Conservation (phyloP, 768 basidiomycete species). For the Xerocomellus intermedius region DNA sequence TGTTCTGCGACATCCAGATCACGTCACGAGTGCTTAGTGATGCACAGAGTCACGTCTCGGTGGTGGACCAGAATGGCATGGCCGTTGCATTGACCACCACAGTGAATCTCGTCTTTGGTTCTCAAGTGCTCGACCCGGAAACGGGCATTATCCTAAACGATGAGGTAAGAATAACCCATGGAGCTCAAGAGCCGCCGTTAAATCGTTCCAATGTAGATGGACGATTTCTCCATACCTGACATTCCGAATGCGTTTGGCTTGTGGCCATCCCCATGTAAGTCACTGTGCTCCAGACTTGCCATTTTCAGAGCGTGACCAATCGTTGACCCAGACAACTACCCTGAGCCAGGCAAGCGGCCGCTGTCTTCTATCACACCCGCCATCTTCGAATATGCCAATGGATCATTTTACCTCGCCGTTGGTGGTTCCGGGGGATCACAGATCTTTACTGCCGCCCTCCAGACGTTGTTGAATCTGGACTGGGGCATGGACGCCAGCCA, state of each 20-base stretch:
- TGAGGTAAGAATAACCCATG: slow-evolving; percentile 47
- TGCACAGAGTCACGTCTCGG: slow-evolving; percentile 76
- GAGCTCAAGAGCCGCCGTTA: not conserved
- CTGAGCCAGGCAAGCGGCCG: slow-evolving; percentile 84
- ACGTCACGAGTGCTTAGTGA: slow-evolving; percentile 4
- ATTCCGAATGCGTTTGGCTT: slow-evolving; percentile 81
- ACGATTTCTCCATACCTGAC: slow-evolving; percentile 89
- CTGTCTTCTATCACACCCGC: slow-evolving; percentile 82
- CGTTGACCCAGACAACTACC: slow-evolving; percentile 70
- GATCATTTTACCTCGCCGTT: slow-evolving; percentile 66
- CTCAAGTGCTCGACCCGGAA: slow-evolving; percentile 77
- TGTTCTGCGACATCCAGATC: not conserved
- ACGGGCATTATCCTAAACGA: slow-evolving; percentile 92
- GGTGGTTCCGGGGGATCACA: slow-evolving; percentile 89
- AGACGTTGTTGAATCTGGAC: slow-evolving; percentile 70
- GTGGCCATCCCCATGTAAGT: slow-evolving; percentile 75
- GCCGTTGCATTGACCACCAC: slow-evolving; percentile 86
- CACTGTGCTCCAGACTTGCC: not conserved
- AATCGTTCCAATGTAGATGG: slow-evolving; percentile 52
- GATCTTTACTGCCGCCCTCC: slow-evolving; percentile 79
- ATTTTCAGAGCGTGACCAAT: not conserved
- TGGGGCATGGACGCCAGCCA: slow-evolving; percentile 78
- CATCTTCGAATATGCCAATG: slow-evolving; percentile 75
- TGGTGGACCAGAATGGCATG: slow-evolving; percentile 83
- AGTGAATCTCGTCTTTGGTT: slow-evolving; percentile 89